phyloP scores from a whole-genome alignment of 495 filamentous ascomycete species.

The Neurospora sp. region DNA sequence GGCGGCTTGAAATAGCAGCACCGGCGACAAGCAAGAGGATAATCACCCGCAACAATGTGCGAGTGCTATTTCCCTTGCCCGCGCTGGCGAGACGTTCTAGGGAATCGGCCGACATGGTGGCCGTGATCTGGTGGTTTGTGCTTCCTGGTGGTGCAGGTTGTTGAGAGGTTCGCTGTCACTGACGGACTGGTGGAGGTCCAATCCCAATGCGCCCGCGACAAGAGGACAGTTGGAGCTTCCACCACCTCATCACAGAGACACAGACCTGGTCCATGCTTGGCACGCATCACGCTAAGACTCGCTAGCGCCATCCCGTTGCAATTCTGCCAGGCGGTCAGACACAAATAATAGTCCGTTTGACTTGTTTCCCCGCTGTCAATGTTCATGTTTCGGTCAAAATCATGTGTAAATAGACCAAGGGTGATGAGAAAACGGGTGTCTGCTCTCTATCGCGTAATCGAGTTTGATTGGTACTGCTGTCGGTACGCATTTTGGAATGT shows the following conservation, averaged over 20 bases:
- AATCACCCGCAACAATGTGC: conserved; percentile 77
- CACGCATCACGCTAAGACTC: conserved; percentile 9
- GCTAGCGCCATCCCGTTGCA: conserved; percentile 2
- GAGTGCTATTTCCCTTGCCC: conserved; percentile 54
- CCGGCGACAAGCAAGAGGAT: conserved; percentile 89
- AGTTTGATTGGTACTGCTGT: no score
- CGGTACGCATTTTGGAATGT: not conserved
- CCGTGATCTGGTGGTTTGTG: conserved; percentile 18
- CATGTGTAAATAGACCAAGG: not conserved
- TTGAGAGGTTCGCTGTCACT: conserved; percentile 6
- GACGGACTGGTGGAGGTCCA: not conserved
- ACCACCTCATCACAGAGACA: conserved; percentile 4
- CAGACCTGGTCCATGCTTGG: conserved; percentile 13
- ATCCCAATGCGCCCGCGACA: not conserved
- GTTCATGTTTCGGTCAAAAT: not conserved
- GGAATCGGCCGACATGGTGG: conserved; percentile 29
- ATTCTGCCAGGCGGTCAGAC: conserved; percentile 13
- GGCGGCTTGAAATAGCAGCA: conserved; percentile 83
- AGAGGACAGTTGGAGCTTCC: conserved; percentile 37
- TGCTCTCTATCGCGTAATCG: not conserved
- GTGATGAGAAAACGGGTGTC: not conserved
- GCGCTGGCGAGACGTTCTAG: conserved; percentile 31
- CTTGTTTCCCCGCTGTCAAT: not conserved
- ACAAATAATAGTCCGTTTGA: not conserved
- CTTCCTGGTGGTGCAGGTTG: conserved; percentile 18